Base-by-base conservation (phyloP, 2,329 filamentous ascomycete species). In the Alternaria arbusti region DNA sequence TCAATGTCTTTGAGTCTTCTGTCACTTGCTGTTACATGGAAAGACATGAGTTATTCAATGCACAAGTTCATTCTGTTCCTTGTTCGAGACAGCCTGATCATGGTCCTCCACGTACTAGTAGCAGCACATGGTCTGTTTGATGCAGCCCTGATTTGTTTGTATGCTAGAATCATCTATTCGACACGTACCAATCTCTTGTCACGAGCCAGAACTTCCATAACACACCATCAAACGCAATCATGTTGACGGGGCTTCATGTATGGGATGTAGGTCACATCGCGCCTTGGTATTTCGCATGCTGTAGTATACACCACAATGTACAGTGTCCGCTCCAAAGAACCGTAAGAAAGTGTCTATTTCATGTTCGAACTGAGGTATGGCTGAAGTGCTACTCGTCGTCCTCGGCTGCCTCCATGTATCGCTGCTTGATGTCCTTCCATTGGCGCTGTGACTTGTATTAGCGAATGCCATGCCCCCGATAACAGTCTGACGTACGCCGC, bases 401-500 rank as follows among this genome's bases (percentile, higher is more conserved):
- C 69, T 91, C 90, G 60, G 85, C 88, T 64, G 86, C 86, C 83
- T 92, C 79, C 77, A 97, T 82, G 83, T 97, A 99, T 83, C 88
- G 90, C 82, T 90, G 85, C 85, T 96, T 95, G 86, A 99, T 97
- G 82, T 99, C 96, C 88, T 97, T 97, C 96, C 96, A 98, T 96
- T 97, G 95, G 79, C 95, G 93, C 95, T 98, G 79, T 74, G 63
- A 25, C 17, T 12, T 25, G 26, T 15, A 59, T 78, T 71, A 78
- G 76, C 71, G 25, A 13, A 15, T 40, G 17, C 22, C 30, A 11
- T 6, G 12, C n/a, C 10, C 5, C 54, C 26, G 2, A 15, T 2
- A 23, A n/a, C 17, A 11, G 1, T 17, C 12, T 6, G 63, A 78
- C 76, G 30, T 76, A 97, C 95, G 77, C 96, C 96, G 78, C 87